Conservation (phyloP, 192 early-diverging fungal species). For the Backusella westeae region DNA sequence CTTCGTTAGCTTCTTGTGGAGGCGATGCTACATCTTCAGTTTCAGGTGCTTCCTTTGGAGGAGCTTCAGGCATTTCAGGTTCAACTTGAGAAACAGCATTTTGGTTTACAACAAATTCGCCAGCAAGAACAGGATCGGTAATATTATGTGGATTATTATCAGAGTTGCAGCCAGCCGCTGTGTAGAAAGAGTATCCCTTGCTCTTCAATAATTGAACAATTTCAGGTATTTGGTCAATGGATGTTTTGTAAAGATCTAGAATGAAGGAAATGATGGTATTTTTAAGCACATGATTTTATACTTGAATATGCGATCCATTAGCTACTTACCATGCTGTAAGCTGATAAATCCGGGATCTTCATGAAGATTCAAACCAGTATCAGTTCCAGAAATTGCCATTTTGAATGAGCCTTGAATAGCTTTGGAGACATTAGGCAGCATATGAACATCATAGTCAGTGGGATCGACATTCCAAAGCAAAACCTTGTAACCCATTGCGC, state of each 20-base stretch:
- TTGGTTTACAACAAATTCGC: not conserved
- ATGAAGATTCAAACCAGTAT: conserved; percentile 29
- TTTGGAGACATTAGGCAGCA: conserved; percentile 2
- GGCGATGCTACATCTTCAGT: not conserved
- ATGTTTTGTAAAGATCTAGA: conserved; percentile 15
- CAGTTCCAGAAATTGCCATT: conserved; percentile 4
- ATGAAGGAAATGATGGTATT: not conserved
- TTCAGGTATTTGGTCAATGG: conserved; percentile 15
- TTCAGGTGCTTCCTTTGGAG: not conserved
- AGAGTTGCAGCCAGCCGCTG: conserved; percentile 10
- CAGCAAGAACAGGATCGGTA: not conserved
- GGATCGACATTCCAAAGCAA: conserved; percentile 40
- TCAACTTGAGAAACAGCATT: not conserved
- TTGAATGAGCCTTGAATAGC: conserved; percentile 14
- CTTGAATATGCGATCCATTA: not conserved
- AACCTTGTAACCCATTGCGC: conserved; percentile 35
- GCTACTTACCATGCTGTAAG: conserved; percentile 31
- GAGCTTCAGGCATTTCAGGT: not conserved
- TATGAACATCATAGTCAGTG: conserved; percentile 34
- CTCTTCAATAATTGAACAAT: conserved; percentile 1
- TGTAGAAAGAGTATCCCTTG: not conserved
- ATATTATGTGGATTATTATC: not conserved
- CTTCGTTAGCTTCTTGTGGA: not conserved
- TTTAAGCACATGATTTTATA: not conserved
- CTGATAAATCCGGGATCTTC: conserved; percentile 37